Evolutionary conservation across 495 filamentous ascomycete species (phyloP), one percentile per base, ranked within the genome.

Genomic region (Aspergillus saccharolyticus): DNA sequence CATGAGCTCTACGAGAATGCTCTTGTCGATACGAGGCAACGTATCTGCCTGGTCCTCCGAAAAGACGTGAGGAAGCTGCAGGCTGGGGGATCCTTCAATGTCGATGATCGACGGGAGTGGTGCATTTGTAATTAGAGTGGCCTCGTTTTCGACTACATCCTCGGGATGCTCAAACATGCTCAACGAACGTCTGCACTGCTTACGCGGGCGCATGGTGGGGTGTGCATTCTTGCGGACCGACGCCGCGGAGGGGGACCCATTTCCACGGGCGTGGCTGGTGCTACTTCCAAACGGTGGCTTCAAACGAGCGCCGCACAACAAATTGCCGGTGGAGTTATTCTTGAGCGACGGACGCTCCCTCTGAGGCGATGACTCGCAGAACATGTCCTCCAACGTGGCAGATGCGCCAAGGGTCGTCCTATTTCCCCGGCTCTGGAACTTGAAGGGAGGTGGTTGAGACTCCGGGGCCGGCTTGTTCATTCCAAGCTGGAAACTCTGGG

Each of bases 131-230:
- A 74, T 68, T 61, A 77, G 65, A 60, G 76, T 70, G 44, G 80
- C 80, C 55, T 85, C 81, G 64, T 85, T 82, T 51, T 86, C 74
- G 68, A 96, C 87, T 19, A 96, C 80, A 66, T 97, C 94, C 54
- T 82, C 89, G 0, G 92, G 87, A 65, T 87, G 83, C 70, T 97
- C 94, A 73, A 92, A 97, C 94, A 98, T 97, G 77, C 93, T 97
- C 66, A 96, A 78, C 43, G 93, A 96, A 52, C 94, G 83, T 25
- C 94, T 84, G 60, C 90, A 92, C 58, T 89, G 89, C 68, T 95
- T 96, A 59, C 91, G 84, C 15, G 90, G 89, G 50, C 93, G 86
- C 69, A 82, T 79, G 53, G 84, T 81, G 18, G 84, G 86, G 62
- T 87, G 89, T 10, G 86, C 85, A 10, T 79, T 79, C 52, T 90